Evolutionary conservation across 2,329 filamentous ascomycete species (phyloP).

Genomic region (Zopfia rhizophila): DNA sequence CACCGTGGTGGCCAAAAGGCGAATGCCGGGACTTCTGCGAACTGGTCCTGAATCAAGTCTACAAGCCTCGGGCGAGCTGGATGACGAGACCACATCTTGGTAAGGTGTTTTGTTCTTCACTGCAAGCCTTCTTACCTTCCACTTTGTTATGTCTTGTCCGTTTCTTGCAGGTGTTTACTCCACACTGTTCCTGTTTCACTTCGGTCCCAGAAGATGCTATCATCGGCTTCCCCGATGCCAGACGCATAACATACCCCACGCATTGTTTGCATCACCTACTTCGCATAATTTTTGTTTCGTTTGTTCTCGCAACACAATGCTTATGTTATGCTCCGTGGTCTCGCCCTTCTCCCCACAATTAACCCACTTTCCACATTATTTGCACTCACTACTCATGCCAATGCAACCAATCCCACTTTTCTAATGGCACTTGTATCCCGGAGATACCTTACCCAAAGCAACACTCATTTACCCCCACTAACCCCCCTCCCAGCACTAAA

Average conservation of each 20-base stretch:
- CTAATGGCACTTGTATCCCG: no score
- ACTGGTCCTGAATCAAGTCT: slow-evolving; percentile 45
- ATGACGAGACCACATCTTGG: slow-evolving; percentile 48
- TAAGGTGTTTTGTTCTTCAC: slow-evolving; percentile 23
- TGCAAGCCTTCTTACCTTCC: no score
- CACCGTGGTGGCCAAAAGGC: slow-evolving; percentile 49
- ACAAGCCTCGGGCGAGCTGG: slow-evolving; percentile 41
- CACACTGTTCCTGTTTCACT: no score
- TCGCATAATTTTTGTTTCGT: slow-evolving; percentile 1
- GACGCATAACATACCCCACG: no score
- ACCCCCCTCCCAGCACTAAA: slow-evolving; percentile 39
- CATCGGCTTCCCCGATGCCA: no score
- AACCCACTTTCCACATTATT: not conserved
- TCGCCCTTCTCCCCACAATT: not conserved
- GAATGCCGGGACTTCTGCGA: slow-evolving; percentile 47
- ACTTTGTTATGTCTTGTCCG: no score
- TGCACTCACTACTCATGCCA: no score
- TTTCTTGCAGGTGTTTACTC: no score
- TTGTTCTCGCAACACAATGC: not conserved
- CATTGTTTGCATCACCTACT: not conserved
- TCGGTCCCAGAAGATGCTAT: no score
- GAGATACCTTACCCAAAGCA: no score
- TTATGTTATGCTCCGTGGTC: not conserved
- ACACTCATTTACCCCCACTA: not conserved
- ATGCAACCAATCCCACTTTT: no score